Percentiles rank a stretch among this genome's conserved stretches.
phyloP scores from a whole-genome alignment of 2,329 filamentous ascomycete genomes.

The Orbilia brochopaga region DNA sequence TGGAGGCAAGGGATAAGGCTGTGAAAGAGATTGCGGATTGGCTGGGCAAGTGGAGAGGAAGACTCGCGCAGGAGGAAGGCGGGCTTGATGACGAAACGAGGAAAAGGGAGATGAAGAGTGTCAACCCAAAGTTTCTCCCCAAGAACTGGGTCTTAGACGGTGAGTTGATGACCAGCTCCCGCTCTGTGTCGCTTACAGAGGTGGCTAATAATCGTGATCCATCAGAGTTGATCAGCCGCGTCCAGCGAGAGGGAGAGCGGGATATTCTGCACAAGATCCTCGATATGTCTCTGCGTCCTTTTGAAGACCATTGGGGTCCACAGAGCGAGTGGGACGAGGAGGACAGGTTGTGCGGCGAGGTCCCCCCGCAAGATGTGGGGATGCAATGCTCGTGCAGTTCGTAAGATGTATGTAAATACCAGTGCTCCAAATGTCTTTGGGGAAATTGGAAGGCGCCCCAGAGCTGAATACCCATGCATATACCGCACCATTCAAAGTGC shows the following conservation, averaged over 20 bases:
- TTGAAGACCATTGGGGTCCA: slow-evolving; percentile 76
- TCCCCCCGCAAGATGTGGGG: slow-evolving; percentile 75
- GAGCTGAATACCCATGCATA: too few species aligned
- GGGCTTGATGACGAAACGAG: slow-evolving; percentile 68
- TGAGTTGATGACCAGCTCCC: neutral
- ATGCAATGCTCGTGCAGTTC: slow-evolving; percentile 98
- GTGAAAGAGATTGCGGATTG: slow-evolving; percentile 74
- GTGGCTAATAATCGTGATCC: neutral
- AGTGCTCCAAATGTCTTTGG: neutral
- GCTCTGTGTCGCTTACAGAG: neutral
- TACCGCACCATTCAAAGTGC: too few species aligned
- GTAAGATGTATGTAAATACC: slow-evolving; percentile 60
- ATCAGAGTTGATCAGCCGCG: slow-evolving; percentile 79
- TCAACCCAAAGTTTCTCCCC: slow-evolving; percentile 93
- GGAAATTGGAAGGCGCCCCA: neutral
- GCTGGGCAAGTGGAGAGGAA: slow-evolving; percentile 76
- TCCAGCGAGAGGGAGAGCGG: slow-evolving; percentile 82
- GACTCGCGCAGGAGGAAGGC: slow-evolving; percentile 58
- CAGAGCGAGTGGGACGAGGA: slow-evolving; percentile 71
- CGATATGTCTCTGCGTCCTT: slow-evolving; percentile 83
- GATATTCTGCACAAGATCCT: slow-evolving; percentile 78
- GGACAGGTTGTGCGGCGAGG: slow-evolving; percentile 81
- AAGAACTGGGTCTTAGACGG: slow-evolving; percentile 85
- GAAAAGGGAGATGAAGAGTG: slow-evolving; percentile 72
- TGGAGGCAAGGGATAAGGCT: slow-evolving; percentile 66